Conservation (phyloP, 495 filamentous ascomycete species). For the Aspergillus bertholletiae region DNA sequence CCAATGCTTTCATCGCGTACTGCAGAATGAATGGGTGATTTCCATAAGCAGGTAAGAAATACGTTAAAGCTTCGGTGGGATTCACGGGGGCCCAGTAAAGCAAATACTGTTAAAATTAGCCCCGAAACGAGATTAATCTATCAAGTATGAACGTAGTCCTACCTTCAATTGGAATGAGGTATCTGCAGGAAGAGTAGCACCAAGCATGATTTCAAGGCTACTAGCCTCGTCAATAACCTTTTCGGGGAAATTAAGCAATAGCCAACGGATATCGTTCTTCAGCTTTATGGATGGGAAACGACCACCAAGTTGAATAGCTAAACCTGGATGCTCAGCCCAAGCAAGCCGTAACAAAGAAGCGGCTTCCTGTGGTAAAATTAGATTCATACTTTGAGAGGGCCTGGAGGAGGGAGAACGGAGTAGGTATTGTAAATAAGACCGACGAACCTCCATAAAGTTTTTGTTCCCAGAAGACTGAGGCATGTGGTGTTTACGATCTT, state of each 20-base stretch:
- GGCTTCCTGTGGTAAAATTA: conserved; percentile 26
- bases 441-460: conserved; percentile 29
- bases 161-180: conserved; percentile 84
- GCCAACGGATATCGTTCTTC: conserved; percentile 67
- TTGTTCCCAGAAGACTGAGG: conserved; percentile 32
- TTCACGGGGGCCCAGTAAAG: conserved; percentile 94
- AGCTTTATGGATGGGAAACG: conserved; percentile 76
- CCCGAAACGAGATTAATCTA: background rate
- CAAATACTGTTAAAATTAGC: conserved; percentile 64
- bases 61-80: conserved; percentile 86
- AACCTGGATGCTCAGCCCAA: conserved; percentile 75
- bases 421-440: background rate
- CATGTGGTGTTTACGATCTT: conserved; percentile 56
- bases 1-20: conserved; percentile 93
- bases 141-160: conserved; percentile 7
- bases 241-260: conserved; percentile 77
- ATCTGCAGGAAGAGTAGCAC: conserved; percentile 68
- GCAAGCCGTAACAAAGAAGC: conserved; percentile 68
- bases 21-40: conserved; percentile 94
- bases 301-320: conserved; percentile 76
- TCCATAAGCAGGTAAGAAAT: conserved; percentile 89
- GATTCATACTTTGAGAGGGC: background rate
- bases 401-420: background rate
- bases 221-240: conserved; percentile 75
- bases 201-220: conserved; percentile 77